Evolutionary conservation across 768 basidiomycete genomes (phyloP).

Genomic region (Trametes maxima): DNA sequence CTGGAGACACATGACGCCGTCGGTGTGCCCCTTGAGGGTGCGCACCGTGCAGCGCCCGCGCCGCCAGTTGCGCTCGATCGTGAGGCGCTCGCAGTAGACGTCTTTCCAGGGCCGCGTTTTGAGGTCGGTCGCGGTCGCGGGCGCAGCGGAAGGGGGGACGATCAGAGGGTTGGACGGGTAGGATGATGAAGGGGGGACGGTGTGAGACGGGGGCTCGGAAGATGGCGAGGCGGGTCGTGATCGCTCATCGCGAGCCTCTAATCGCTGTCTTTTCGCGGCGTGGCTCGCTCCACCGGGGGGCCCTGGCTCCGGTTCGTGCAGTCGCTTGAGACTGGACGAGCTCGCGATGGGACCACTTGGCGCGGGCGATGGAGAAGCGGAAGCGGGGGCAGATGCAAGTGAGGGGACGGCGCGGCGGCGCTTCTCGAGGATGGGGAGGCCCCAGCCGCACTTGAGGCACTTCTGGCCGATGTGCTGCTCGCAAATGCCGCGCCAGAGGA

Average conservation of each 20-base stretch:
- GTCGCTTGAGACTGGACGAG: conserved; percentile 40
- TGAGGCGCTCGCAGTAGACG: conserved; percentile 96
- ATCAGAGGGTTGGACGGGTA: conserved; percentile 1
- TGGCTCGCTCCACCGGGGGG: neutral
- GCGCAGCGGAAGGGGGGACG: conserved; percentile 16
- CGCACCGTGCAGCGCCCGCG: conserved; percentile 86
- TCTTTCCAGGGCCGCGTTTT: conserved; percentile 95
- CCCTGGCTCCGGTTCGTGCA: conserved; percentile 35
- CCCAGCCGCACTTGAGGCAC: conserved; percentile 97
- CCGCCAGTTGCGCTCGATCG: conserved; percentile 96
- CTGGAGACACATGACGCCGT: conserved; percentile 97
- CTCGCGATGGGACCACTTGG: conserved; percentile 11
- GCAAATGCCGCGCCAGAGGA: conserved; percentile 95
- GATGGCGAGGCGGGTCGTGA: conserved; percentile 35
- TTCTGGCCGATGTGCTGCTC: conserved; percentile 98
- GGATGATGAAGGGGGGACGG: conserved; percentile 36
- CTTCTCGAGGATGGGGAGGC: conserved; percentile 86
- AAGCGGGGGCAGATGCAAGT: conserved; percentile 32
- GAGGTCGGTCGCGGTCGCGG: conserved; percentile 30
- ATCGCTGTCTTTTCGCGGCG: conserved; percentile 38
- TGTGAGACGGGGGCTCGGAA: conserved; percentile 1
- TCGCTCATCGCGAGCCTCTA: conserved; percentile 32
- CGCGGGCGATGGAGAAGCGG: conserved; percentile 37
- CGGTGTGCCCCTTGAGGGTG: conserved; percentile 89
- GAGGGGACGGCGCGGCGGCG: conserved; percentile 49